Evolutionary conservation across 169 alveolate species (phyloP), one percentile per base, ranked within the genome.

Genomic region (Babesia bigemina): DNA sequence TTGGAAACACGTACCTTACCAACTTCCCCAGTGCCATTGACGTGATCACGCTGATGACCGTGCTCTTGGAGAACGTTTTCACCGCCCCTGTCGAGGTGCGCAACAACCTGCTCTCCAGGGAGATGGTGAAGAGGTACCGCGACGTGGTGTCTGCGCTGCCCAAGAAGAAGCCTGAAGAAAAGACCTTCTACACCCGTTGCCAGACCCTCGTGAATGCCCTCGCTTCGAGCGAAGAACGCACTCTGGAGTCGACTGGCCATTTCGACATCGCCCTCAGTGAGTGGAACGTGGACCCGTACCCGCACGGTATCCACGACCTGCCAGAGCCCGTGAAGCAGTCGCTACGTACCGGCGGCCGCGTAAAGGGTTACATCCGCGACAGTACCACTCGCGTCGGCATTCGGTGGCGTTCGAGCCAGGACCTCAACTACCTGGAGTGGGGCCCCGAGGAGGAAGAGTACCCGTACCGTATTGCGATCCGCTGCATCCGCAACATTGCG

Each of bases 211-310:
- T 86, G 50, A 81, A 52, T 8, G 90, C 88, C 36, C 69, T 90
- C 74, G 75, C 81, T 17, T 75, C 84, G 24, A 60, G 73, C 9
- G 88, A 74, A 26, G 86, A 78, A 39, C 70, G 69, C n/a, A 58
- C 84, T 28, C 74, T 70, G 42, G 87, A 87, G 58, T 84, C 84
- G 17, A 83, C 78, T 44, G 76, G 84, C 16, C 60, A 74, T 19
- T 92, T 92, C 70, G 90, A 90, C 84, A 92, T 95, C 66, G 91
- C 63, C 10, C 83, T 94, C 39, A 90, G 96, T 36, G 96, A 91
- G 65, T 95, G 95, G 95, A 93, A 92, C 74, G 95, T 91, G 29
- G 98, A 95, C 50, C 97, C 98, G 14, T 95, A 95, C 63, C 95
- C 96, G 26, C 92, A 95, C 74, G 98, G 98, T 49, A 96, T 93